Percentiles rank a stretch among this genome's conserved stretches.
Conservation (phyloP, 257 asterid species). For the Rhazya stricta region DNA sequence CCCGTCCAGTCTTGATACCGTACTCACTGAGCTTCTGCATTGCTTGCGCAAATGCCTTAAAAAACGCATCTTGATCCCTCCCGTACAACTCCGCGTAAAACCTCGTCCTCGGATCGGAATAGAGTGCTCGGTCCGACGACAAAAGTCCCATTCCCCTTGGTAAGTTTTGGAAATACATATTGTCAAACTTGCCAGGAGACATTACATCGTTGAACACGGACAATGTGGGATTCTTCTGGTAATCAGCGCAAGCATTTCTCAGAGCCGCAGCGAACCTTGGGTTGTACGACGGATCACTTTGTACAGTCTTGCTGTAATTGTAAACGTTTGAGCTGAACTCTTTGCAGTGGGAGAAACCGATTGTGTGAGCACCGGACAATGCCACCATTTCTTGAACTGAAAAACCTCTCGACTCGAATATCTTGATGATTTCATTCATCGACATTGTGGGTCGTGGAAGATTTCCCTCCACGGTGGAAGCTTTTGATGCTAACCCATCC, state of each 20-base stretch:
- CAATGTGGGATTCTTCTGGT: constrained; percentile 50
- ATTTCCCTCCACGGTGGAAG: constrained; percentile 56
- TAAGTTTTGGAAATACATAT: constrained; percentile 55
- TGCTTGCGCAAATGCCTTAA: constrained; percentile 66
- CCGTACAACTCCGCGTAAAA: constrained; percentile 49
- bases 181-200: constrained; percentile 73
- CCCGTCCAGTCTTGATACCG: constrained; percentile 57
- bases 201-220: constrained; percentile 78
- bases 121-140: constrained; percentile 58
- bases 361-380: constrained; percentile 84
- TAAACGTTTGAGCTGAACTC: constrained; percentile 66
- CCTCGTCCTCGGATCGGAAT: constrained; percentile 55
- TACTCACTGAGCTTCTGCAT: constrained; percentile 73
- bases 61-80: constrained; percentile 50
- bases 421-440: constrained; percentile 44
- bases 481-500: constrained; percentile 45
- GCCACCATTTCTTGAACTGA: constrained; percentile 81
- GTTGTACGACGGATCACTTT: constrained; percentile 66
- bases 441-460: constrained; percentile 68
- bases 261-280: constrained; percentile 58
- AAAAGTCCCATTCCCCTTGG: constrained; percentile 64
- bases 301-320: constrained; percentile 45
- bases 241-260: constrained; percentile 57
- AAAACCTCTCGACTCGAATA: constrained; percentile 56
- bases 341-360: constrained; percentile 90